phyloP scores from a whole-genome alignment of 2,329 filamentous ascomycete genomes.

The Leptodontidium sp. region DNA sequence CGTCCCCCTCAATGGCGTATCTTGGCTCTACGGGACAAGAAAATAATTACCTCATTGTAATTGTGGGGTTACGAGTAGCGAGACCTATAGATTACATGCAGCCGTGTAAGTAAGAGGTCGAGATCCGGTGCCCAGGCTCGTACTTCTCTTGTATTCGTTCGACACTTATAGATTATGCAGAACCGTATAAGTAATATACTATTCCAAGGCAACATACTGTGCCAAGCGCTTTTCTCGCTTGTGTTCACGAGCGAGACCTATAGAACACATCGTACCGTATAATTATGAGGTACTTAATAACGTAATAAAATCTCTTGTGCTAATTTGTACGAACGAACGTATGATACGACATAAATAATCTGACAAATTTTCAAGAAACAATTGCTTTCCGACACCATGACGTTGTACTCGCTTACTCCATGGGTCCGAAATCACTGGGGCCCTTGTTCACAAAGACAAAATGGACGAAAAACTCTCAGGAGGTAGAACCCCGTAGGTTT shows the following conservation, averaged over 20 bases:
- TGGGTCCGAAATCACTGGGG: neutral
- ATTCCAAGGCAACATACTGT: no score
- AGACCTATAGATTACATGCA: neutral
- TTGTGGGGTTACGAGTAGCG: constrained; percentile 6
- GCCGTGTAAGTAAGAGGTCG: neutral
- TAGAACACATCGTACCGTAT: constrained; percentile 1
- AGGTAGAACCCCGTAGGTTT: neutral
- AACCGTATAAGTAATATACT: neutral
- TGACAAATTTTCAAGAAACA: neutral
- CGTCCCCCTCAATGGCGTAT: neutral
- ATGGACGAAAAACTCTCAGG: neutral
- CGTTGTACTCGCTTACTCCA: neutral
- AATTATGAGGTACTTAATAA: neutral
- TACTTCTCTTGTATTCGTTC: neutral
- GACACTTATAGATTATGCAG: neutral
- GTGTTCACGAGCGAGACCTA: neutral
- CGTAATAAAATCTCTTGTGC: neutral
- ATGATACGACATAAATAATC: neutral
- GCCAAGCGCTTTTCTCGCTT: neutral
- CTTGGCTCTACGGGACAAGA: neutral
- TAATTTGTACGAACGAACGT: neutral
- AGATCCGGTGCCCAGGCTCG: neutral
- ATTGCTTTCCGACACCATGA: neutral
- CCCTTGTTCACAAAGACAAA: neutral
- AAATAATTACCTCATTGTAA: neutral